Evolutionary conservation across 306 rosid genomes (phyloP).

Genomic region (Chamaecrista fasciculata): DNA sequence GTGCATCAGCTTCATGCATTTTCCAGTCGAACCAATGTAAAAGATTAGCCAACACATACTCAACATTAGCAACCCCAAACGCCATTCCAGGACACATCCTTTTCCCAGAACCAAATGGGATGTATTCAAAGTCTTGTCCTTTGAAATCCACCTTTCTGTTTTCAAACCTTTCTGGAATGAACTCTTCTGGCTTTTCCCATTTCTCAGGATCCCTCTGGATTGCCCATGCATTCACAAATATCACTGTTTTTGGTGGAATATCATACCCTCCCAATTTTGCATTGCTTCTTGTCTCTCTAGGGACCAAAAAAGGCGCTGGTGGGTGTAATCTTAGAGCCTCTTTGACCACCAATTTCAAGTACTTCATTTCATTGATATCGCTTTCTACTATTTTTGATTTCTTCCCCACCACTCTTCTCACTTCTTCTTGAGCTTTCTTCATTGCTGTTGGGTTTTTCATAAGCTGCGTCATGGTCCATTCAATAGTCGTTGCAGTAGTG

Average conservation of each 20-base stretch:
- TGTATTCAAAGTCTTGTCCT: conserved; percentile 27
- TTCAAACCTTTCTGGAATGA: too few relatives aligned
- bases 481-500: not conserved
- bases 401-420: too few relatives aligned
- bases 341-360: conserved; percentile 36
- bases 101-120: not conserved
- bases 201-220: too few relatives aligned
- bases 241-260: too few relatives aligned
- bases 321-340: conserved; percentile 43
- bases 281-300: conserved; percentile 20
- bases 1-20: not conserved
- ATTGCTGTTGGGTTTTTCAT: conserved; percentile 11
- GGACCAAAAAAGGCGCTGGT: conserved; percentile 30
- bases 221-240: too few relatives aligned
- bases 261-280: too few relatives aligned
- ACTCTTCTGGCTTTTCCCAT: too few relatives aligned
- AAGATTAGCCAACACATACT: conserved; percentile 28
- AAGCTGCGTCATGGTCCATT: not conserved
- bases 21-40: conserved; percentile 47
- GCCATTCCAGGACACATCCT: not conserved
- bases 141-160: conserved; percentile 32
- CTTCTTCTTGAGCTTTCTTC: too few relatives aligned
- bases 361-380: too few relatives aligned
- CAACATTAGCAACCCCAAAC: not conserved
- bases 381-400: too few relatives aligned